These are phyloP conservation scores for Parachaetomium inaequale DNA, from an alignment of 495 filamentous ascomycete genomes.

Conservation along the genomic window DNA sequence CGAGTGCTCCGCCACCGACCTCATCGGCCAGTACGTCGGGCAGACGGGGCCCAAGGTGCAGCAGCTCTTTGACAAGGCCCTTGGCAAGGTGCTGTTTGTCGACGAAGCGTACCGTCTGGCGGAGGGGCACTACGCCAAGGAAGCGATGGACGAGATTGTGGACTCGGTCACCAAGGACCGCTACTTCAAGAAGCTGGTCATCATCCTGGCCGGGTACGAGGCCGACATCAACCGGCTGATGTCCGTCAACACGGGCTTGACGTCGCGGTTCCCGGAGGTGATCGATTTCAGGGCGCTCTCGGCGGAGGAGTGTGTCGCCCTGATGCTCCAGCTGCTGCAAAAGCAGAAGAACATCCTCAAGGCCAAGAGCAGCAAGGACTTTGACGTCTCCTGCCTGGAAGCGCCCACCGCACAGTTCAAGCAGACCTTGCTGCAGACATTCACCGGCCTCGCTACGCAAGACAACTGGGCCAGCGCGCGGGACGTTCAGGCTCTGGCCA, in stretches of 20 bases:
- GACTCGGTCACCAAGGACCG: conserved; percentile 62
- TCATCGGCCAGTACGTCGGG: conserved; percentile 60
- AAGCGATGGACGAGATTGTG: conserved; percentile 72
- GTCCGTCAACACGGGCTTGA: conserved; percentile 56
- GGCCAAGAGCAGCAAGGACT: conserved; percentile 25
- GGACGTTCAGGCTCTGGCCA: conserved; percentile 58
- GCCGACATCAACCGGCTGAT: conserved; percentile 68
- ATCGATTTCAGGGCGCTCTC: conserved; percentile 50
- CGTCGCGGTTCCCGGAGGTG: conserved; percentile 57
- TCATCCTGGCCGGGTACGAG: conserved; percentile 74
- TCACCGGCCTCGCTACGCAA: conserved; percentile 44
- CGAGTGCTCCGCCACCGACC: conserved; percentile 58
- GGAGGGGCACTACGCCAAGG: conserved; percentile 58
- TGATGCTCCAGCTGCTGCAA: conserved; percentile 33
- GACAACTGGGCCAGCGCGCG: conserved; percentile 66
- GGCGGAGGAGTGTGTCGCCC: conserved; percentile 43
- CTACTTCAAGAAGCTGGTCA: conserved; percentile 61
- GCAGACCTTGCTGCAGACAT: conserved; percentile 31
- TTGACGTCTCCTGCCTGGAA: conserved; percentile 44
- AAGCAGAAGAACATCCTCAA: conserved; percentile 25
- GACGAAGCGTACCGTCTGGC: conserved; percentile 64
- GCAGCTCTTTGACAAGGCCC: conserved; percentile 54
- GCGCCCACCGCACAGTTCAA: conserved; percentile 18
- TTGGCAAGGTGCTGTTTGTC: conserved; percentile 63
- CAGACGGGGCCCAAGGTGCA: conserved; percentile 63